Percentiles rank a stretch among this genome's conserved stretches.
These are phyloP conservation scores for Halophytophthora polymorphica DNA, from an alignment of 352 stramenopile species.

Conservation along the genomic window DNA sequence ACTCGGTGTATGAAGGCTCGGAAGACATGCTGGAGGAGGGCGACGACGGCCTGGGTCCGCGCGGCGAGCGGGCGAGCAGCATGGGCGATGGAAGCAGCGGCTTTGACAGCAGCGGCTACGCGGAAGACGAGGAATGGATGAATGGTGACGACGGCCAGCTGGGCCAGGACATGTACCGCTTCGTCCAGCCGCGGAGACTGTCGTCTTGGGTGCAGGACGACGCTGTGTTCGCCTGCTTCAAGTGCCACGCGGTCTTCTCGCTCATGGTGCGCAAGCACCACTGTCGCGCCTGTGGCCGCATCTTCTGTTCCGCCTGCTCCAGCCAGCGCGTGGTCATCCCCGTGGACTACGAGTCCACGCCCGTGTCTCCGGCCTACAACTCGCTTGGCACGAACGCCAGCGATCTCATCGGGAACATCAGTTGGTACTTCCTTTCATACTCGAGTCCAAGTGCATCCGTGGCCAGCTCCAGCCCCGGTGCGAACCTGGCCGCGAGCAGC, in stretches of 20 bases:
- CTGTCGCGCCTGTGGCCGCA: slow-evolving; percentile 75
- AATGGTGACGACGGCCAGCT: slow-evolving; percentile 43
- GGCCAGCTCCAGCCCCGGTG: background rate
- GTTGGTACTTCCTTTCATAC: slow-evolving; percentile 77
- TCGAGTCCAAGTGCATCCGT: slow-evolving; percentile 21
- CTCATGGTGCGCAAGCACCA: slow-evolving; percentile 81
- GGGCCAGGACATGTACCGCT: slow-evolving; percentile 75
- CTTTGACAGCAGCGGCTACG: slow-evolving; percentile 28
- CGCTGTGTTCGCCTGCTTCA: slow-evolving; percentile 83
- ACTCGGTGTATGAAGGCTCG: slow-evolving; percentile 57
- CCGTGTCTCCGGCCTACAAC: slow-evolving; percentile 52
- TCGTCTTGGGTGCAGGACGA: slow-evolving; percentile 87
- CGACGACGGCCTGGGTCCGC: slow-evolving; percentile 6
- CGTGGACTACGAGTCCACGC: slow-evolving; percentile 72
- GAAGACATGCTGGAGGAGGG: slow-evolving; percentile 39
- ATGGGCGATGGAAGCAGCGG: slow-evolving; percentile 5
- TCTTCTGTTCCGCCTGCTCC: slow-evolving; percentile 78
- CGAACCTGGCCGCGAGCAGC: slow-evolving; percentile 10
- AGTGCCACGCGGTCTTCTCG: slow-evolving; percentile 80
- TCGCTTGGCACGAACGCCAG: slow-evolving; percentile 69
- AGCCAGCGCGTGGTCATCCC: slow-evolving; percentile 84
- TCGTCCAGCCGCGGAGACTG: slow-evolving; percentile 73
- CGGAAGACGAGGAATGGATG: slow-evolving; percentile 66
- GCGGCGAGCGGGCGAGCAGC: slow-evolving; percentile 4
- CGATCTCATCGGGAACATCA: slow-evolving; percentile 78